Evolutionary conservation across 2,329 filamentous ascomycete species (phyloP).

Genomic region (Achaetomium macrosporum): DNA sequence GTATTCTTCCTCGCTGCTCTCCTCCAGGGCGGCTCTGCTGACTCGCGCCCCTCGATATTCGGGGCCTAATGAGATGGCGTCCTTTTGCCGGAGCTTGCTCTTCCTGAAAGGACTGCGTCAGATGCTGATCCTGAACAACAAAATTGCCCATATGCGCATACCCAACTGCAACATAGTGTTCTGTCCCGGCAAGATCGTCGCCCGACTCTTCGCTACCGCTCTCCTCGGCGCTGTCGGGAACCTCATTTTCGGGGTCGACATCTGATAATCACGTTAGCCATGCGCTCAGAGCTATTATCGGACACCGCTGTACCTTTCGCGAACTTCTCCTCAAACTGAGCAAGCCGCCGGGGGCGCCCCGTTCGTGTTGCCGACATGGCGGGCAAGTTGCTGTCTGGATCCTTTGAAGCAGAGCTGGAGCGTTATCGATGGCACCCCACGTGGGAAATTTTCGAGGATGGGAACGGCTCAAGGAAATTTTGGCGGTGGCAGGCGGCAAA

Average conservation of each 20-base stretch:
- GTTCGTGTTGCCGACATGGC: conserved; percentile 22
- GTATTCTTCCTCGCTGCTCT: conserved; percentile 38
- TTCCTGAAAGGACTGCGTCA: conserved; percentile 45
- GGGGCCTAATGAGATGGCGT: conserved; percentile 63
- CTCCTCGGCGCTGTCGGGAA: conserved; percentile 47
- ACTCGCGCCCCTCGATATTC: conserved; percentile 75
- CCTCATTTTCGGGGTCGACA: conserved; percentile 71
- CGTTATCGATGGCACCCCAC: conserved; percentile 18
- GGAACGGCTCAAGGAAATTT: conserved; percentile 38
- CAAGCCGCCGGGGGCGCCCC: conserved; percentile 54
- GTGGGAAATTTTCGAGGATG: conserved; percentile 25
- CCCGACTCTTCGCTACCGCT: conserved; percentile 37
- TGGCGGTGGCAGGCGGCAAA: conserved; percentile 46
- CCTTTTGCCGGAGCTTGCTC: conserved; percentile 73
- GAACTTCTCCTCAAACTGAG: conserved; percentile 56
- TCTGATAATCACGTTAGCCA: conserved; percentile 43
- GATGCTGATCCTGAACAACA: not conserved
- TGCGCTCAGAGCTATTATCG: not conserved
- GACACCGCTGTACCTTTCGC: conserved; percentile 47
- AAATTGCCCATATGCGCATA: conserved; percentile 29
- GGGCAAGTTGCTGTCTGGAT: conserved; percentile 9
- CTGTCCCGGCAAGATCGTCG: conserved; percentile 49
- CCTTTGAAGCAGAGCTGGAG: conserved; percentile 3
- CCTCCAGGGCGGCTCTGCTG: conserved; percentile 60
- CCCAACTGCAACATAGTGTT: conserved; percentile 80